phyloP scores from a whole-genome alignment of 73 alveolate species.

The Tetrahymena borealis region DNA sequence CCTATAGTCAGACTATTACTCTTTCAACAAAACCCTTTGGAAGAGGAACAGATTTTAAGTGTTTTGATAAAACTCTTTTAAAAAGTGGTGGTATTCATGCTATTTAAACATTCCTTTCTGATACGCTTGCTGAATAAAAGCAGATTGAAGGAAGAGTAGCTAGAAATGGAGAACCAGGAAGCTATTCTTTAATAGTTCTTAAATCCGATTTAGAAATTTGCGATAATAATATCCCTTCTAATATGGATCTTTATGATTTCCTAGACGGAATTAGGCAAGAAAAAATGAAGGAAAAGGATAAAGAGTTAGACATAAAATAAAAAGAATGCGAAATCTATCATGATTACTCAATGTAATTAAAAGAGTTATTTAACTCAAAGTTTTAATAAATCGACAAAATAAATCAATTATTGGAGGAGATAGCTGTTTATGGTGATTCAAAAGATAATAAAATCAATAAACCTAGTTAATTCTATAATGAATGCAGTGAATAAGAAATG shows the following conservation, averaged over 20 bases:
- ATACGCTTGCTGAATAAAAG: not conserved
- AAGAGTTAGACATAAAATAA: not conserved
- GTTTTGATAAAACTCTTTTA: not conserved
- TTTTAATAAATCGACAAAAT: too few relatives aligned
- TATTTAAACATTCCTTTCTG: conserved; percentile 8
- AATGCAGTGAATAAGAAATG: not conserved
- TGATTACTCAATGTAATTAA: not conserved
- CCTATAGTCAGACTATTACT: not conserved
- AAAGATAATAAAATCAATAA: not conserved
- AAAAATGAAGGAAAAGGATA: not conserved
- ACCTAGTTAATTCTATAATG: not conserved
- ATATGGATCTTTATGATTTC: not conserved
- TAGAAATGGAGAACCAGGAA: conserved; percentile 4
- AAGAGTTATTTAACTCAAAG: not conserved
- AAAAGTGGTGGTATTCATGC: conserved; percentile 18
- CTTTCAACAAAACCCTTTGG: not conserved
- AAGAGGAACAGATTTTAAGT: conserved; percentile 16
- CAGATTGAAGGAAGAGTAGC: conserved; percentile 16
- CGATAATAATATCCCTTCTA: not conserved
- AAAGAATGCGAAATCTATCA: not conserved
- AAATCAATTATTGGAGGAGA: not conserved
- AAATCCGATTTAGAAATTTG: not conserved
- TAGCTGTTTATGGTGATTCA: not conserved
- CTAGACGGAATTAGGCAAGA: not conserved
- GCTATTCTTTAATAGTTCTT: not conserved